These are phyloP conservation scores for Rubroboletus pulcherrimus DNA, from an alignment of 768 basidiomycete genomes.

Conservation along the genomic window DNA sequence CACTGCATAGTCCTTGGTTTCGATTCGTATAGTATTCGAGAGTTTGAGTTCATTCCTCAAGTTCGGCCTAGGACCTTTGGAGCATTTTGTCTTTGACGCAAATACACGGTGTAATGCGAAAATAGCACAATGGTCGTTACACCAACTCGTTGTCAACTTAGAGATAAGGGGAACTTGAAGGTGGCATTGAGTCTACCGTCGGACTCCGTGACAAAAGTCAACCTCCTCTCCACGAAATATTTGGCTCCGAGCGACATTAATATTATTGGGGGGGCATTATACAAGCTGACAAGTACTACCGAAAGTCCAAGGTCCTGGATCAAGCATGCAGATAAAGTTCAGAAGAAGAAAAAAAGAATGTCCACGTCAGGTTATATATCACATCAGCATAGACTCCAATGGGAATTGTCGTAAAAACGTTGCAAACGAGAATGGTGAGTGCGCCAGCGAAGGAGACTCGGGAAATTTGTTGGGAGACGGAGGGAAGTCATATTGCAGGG, in stretches of 20 bases:
- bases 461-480: conserved; percentile 4
- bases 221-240: not conserved
- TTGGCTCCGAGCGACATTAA: not conserved
- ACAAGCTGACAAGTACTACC: not conserved
- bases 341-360: no score
- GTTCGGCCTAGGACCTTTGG: not conserved
- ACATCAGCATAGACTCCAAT: no score
- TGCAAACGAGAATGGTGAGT: conserved; percentile 5
- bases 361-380: no score
- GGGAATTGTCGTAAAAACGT: no score
- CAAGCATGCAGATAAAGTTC: no score
- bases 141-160: not conserved
- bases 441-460: conserved; percentile 8
- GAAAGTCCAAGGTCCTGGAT: not conserved
- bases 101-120: not conserved
- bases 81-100: not conserved
- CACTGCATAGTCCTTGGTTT: not conserved
- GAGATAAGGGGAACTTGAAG: not conserved
- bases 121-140: not conserved
- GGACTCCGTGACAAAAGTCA: not conserved
- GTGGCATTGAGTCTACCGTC: not conserved
- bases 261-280: not conserved
- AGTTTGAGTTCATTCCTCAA: not conserved
- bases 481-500: conserved; percentile 6
- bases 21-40: not conserved